These are phyloP conservation scores for Drechslerella coelobrocha DNA, from an alignment of 2,329 filamentous ascomycete species.

Conservation along the genomic window DNA sequence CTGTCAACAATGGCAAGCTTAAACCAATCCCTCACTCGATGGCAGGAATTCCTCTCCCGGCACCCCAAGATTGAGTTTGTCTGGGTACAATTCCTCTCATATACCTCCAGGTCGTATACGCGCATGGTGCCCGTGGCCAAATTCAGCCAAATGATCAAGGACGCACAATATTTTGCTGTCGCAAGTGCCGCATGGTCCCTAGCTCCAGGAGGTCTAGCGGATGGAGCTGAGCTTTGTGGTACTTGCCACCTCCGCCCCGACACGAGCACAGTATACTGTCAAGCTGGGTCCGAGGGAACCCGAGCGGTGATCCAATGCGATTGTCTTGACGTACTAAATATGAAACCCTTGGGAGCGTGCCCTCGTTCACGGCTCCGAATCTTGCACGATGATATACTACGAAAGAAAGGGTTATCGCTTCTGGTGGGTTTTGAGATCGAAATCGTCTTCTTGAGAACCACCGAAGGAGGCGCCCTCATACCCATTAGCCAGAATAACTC, in stretches of 20 bases:
- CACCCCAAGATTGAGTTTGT: constrained; percentile 9
- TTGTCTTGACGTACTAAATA: background rate
- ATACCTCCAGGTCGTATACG: background rate
- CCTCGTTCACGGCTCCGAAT: constrained; percentile 6
- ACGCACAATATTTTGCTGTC: background rate
- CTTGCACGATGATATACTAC: background rate
- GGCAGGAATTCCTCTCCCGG: constrained; percentile 1
- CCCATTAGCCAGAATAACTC: constrained; percentile 7
- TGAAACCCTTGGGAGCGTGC: constrained; percentile 1
- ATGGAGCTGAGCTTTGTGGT: background rate
- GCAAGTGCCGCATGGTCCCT: background rate
- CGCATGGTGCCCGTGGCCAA: constrained; percentile 1
- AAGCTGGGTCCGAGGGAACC: constrained; percentile 5
- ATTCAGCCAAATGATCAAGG: constrained; percentile 13
- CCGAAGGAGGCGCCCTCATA: background rate
- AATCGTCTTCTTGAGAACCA: constrained; percentile 8
- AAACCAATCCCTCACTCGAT: constrained; percentile 2
- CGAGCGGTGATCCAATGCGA: constrained; percentile 3
- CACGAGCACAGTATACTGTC: constrained; percentile 1
- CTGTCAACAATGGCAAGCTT: too few species aligned
- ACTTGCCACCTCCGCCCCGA: background rate
- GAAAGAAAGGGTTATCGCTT: background rate
- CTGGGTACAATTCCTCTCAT: background rate
- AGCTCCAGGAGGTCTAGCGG: background rate
- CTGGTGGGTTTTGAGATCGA: constrained; percentile 29